Evolutionary conservation across 2,329 filamentous ascomycete species (phyloP).

Genomic region (Pseudocercospora musae): DNA sequence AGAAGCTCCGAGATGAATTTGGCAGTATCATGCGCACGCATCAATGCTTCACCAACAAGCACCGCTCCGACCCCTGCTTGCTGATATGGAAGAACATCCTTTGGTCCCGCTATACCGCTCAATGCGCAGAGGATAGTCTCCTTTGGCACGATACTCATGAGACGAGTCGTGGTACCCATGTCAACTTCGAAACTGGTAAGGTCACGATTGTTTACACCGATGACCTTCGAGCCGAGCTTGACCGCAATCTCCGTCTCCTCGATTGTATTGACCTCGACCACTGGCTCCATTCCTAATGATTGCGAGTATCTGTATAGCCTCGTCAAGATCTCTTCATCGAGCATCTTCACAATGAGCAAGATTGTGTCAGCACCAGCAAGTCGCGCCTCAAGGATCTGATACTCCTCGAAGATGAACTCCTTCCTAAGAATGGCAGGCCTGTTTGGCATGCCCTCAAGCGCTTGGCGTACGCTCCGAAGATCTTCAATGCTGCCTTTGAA

Average conservation of each 20-base stretch:
- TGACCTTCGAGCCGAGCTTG: slow-evolving; percentile 80
- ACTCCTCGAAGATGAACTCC: slow-evolving; percentile 97
- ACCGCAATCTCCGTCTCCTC: slow-evolving; percentile 91
- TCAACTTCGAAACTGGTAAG: slow-evolving; percentile 96
- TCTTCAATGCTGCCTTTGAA: slow-evolving; percentile 98
- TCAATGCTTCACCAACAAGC: slow-evolving; percentile 90
- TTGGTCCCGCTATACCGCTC: slow-evolving; percentile 84
- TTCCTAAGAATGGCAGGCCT: slow-evolving; percentile 89
- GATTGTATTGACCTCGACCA: slow-evolving; percentile 93
- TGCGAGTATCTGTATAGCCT: slow-evolving; percentile 83
- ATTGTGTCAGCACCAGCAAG: slow-evolving; percentile 92
- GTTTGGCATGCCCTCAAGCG: slow-evolving; percentile 86
- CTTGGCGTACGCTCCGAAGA: slow-evolving; percentile 78
- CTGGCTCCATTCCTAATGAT: slow-evolving; percentile 90
- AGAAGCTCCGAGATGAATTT: slow-evolving; percentile 82
- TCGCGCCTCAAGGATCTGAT: slow-evolving; percentile 92
- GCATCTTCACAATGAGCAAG: slow-evolving; percentile 96
- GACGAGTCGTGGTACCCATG: slow-evolving; percentile 59
- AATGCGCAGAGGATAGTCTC: slow-evolving; percentile 88
- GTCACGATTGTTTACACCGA: slow-evolving; percentile 97
- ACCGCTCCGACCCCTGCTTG: slow-evolving; percentile 89
- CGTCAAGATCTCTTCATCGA: slow-evolving; percentile 69
- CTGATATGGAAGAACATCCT: slow-evolving; percentile 84
- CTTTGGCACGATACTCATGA: slow-evolving; percentile 81
- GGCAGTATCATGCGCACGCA: slow-evolving; percentile 81